Evolutionary conservation across 495 filamentous ascomycete genomes (phyloP).

Genomic region (Astrothelium subdiscretum): DNA sequence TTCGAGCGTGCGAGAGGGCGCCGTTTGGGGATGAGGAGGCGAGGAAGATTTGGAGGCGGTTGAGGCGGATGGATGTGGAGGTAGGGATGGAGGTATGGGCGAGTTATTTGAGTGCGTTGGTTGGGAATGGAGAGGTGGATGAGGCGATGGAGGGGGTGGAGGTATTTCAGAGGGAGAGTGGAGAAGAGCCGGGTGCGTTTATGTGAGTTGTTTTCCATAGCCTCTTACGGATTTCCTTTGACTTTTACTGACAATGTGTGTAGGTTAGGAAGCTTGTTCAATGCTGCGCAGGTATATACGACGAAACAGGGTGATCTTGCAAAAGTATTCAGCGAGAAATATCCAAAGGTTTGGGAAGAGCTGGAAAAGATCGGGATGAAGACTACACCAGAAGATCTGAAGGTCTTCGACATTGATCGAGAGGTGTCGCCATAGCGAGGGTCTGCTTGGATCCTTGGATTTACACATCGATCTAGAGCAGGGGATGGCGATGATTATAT

Average conservation of each 20-base stretch:
- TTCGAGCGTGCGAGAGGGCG: constrained; percentile 57
- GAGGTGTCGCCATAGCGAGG: constrained; percentile 13
- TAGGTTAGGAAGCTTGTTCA: constrained; percentile 63
- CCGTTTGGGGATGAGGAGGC: constrained; percentile 53
- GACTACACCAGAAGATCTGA: constrained; percentile 7
- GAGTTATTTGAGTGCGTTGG: constrained; percentile 63
- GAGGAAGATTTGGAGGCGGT: constrained; percentile 58
- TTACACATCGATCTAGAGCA: no score
- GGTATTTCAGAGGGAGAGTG: constrained; percentile 51
- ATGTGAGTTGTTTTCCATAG: constrained; percentile 48
- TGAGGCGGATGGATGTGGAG: constrained; percentile 62
- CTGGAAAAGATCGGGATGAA: constrained; percentile 35
- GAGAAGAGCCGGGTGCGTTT: constrained; percentile 49
- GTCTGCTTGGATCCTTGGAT: no score
- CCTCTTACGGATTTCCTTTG: neutral
- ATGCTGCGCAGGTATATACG: constrained; percentile 47
- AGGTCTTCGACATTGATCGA: constrained; percentile 20
- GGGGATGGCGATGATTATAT: no score
- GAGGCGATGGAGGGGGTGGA: constrained; percentile 47
- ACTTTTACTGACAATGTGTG: constrained; percentile 16
- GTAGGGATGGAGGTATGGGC: constrained; percentile 60
- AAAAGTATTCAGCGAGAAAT: constrained; percentile 54
- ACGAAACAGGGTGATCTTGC: constrained; percentile 53
- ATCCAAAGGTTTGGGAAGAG: constrained; percentile 56
- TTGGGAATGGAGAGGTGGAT: constrained; percentile 53